These are phyloP conservation scores for Chondrus crispus DNA, from an alignment of 23 red algal genomes.

Conservation along the genomic window DNA sequence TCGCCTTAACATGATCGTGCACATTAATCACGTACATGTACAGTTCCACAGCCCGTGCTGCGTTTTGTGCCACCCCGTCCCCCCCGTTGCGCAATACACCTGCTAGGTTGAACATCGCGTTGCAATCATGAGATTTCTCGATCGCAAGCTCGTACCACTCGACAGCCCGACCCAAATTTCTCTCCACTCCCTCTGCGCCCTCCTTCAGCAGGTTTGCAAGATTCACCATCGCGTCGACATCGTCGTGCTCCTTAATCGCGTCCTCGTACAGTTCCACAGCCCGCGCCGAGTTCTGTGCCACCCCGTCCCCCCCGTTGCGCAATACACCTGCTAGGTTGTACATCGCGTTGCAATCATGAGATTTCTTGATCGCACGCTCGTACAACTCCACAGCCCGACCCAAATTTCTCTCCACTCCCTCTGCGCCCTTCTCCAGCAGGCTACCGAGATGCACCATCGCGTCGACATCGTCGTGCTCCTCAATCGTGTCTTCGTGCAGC, in stretches of 20 bases:
- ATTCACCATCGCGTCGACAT: background rate
- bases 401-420: background rate
- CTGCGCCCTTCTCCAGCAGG: background rate
- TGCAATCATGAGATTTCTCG: no score
- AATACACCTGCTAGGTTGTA: constrained; percentile 11
- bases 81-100: background rate
- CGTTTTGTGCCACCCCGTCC: background rate
- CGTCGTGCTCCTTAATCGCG: constrained; percentile 8
- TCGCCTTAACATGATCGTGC: background rate
- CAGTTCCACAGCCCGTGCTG: constrained; percentile 18
- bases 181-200: background rate
- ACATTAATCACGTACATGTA: constrained; percentile 13
- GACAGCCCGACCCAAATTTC: constrained; percentile 8
- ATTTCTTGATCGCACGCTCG: background rate
- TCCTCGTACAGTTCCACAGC: constrained; percentile 30
- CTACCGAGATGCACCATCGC: constrained; percentile 27
- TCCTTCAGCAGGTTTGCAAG: constrained; percentile 8
- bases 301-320: background rate
- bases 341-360: background rate
- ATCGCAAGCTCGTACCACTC: no score
- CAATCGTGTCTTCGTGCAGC: constrained; percentile 2
- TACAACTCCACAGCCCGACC: constrained; percentile 11
- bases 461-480: background rate
- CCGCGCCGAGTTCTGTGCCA: background rate
- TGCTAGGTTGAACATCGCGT: constrained; percentile 11